A percentile compares a stretch with the other conserved stretches of the same genome.
Evolutionary conservation across 306 rosid species (phyloP).

Genomic region (Rosa persica): DNA sequence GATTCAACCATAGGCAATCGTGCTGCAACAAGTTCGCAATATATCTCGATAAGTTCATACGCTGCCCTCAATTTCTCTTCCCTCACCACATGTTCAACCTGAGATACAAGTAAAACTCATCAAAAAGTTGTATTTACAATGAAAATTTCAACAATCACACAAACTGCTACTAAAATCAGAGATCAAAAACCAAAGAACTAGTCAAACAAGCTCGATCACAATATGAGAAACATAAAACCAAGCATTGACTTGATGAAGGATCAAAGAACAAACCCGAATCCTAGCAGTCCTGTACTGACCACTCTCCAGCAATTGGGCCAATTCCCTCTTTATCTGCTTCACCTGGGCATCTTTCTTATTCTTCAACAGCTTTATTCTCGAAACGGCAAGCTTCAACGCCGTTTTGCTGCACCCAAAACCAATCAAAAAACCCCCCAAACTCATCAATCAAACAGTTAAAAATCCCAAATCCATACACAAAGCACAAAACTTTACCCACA

Average conservation of each 20-base stretch:
- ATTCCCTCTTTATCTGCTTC: constrained; percentile 67
- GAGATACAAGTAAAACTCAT: constrained; percentile 20
- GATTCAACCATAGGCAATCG: constrained; percentile 86
- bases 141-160: neutral
- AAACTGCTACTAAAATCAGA: neutral
- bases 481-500: neutral
- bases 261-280: constrained; percentile 52
- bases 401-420: constrained; percentile 72
- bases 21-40: constrained; percentile 84
- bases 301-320: constrained; percentile 75
- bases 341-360: constrained; percentile 76
- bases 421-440: neutral
- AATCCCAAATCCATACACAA: neutral
- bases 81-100: constrained; percentile 95
- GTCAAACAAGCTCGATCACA: neutral
- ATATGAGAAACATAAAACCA: neutral
- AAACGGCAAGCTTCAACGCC: constrained; percentile 74
- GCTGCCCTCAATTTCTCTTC: constrained; percentile 94
- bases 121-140: neutral
- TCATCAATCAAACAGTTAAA: constrained; percentile 23
- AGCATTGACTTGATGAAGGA: neutral
- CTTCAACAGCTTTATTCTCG: constrained; percentile 81
- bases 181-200: neutral
- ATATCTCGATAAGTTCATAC: constrained; percentile 81
- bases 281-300: constrained; percentile 88